Base-by-base conservation (phyloP, 179 eudicot genomes). In the Pouteria campechiana region DNA sequence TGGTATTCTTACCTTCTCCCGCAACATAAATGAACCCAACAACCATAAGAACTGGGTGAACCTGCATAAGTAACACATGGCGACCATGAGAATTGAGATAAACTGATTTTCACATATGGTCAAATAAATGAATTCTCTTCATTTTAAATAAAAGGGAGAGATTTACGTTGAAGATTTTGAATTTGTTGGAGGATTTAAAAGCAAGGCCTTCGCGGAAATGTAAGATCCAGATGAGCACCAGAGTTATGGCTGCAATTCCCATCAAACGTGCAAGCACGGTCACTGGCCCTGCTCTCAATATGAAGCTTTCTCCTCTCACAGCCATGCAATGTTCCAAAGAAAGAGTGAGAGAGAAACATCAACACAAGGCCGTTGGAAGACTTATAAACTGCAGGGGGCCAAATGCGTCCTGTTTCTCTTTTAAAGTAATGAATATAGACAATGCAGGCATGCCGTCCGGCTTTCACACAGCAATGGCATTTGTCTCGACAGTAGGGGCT, bases 1-100 rank as follows among this genome's bases (percentile, higher is more conserved):
- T 3, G 13, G 32, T 3, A 12, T 10, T 16, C 14, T 54, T 61
- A 81, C 86, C 92, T 72, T 81, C 83, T 19, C 93, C 93, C 0
- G 71, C 46, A 4, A 69, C 25, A 15, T 71, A 21, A 46, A 81
- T 23, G 44, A 74, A 40, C n/a, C 90, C 84, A 54, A 78, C 15
- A 14, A 44, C 48, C 85, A 78, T 81, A 0, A 81, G 62, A 39
- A 81, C 60, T n/a, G 85, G 82, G 17, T 81, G 92, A 29, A 77
- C 29, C 92, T 81, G 74, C 61, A 51, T 39, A 57, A 34, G 31
- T 9, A 25, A 14, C 28, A 8, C 2, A 0, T 44, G 15, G 18
- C 6, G 13, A 17, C 13, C 13, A 27, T 10, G 8, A 5, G 16
- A 17, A 20, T 33, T 6, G 0, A 50, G 33, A 50, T 2, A 11